These are phyloP conservation scores for Hericium coralloides DNA, from an alignment of 768 basidiomycete species.

Conservation along the genomic window DNA sequence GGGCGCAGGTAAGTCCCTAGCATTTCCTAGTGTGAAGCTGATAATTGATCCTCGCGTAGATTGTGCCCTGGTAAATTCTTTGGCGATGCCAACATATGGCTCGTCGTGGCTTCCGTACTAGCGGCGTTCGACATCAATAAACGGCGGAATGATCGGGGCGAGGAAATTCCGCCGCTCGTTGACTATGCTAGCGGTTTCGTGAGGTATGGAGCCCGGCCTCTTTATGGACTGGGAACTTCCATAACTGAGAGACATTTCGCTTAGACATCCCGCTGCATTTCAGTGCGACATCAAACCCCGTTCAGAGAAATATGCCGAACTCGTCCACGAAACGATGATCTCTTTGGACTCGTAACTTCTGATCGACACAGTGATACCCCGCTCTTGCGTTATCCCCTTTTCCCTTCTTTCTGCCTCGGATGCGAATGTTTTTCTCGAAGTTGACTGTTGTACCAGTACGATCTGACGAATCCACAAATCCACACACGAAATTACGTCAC, in stretches of 20 bases:
- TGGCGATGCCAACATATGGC: conserved; percentile 14
- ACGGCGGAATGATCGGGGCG: conserved; percentile 6
- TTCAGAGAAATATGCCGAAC: conserved; percentile 4
- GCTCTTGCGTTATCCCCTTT: too few relatives aligned
- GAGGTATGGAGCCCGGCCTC: conserved; percentile 2
- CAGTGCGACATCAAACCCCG: conserved; percentile 16
- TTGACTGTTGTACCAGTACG: too few relatives aligned
- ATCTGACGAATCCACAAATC: too few relatives aligned
- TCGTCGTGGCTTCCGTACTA: conserved; percentile 9
- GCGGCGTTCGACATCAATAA: conserved; percentile 9
- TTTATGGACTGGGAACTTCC: neutral
- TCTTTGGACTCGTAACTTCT: neutral
- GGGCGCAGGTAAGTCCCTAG: conserved; percentile 9
- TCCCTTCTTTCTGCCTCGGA: too few relatives aligned
- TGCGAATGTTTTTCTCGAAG: too few relatives aligned
- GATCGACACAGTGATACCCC: too few relatives aligned
- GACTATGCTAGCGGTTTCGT: conserved; percentile 13
- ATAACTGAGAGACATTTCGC: neutral
- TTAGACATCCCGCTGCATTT: conserved; percentile 16
- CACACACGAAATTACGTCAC: too few relatives aligned
- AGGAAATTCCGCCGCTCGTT: conserved; percentile 4
- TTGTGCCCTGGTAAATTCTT: conserved; percentile 13
- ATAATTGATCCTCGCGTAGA: neutral
- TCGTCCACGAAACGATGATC: conserved; percentile 2
- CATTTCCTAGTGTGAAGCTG: too few relatives aligned